Evolutionary conservation across 768 basidiomycete genomes (phyloP).

Genomic region (Termitomyces sp.): DNA sequence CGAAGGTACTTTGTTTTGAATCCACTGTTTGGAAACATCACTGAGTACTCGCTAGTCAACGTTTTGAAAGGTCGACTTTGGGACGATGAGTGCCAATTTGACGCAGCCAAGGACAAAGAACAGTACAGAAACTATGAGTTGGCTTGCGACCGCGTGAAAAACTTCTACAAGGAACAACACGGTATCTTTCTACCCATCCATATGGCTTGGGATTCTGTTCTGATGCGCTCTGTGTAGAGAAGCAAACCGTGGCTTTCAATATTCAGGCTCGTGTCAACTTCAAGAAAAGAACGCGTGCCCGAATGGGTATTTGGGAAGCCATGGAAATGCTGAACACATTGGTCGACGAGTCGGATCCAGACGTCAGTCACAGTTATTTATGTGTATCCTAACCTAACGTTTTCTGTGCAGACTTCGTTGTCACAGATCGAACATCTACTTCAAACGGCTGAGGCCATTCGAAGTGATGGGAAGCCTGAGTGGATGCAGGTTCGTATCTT

Average conservation of each 20-base stretch:
- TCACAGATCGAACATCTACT: constrained; percentile 62
- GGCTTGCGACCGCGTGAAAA: constrained; percentile 13
- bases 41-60: constrained; percentile 37
- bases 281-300: constrained; percentile 55
- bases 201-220: not conserved
- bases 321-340: constrained; percentile 85
- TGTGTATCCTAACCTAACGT: not conserved
- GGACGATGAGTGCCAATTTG: constrained; percentile 40
- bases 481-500: constrained; percentile 65
- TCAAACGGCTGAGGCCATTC: constrained; percentile 88
- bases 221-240: constrained; percentile 38
- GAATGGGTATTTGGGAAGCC: constrained; percentile 85
- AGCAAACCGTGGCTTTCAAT: constrained; percentile 86
- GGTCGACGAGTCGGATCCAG: constrained; percentile 89
- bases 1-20: constrained; percentile 1
- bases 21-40: not conserved
- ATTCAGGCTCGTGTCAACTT: constrained; percentile 72
- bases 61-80: constrained; percentile 43
- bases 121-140: constrained; percentile 45
- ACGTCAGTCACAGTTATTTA: constrained; percentile 36
- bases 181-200: not conserved
- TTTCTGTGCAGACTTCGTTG: not conserved
- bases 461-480: constrained; percentile 80
- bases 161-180: constrained; percentile 14
- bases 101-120: constrained; percentile 48